phyloP scores from a whole-genome alignment of 2,329 filamentous ascomycete genomes.

The Cladosporium phlei region DNA sequence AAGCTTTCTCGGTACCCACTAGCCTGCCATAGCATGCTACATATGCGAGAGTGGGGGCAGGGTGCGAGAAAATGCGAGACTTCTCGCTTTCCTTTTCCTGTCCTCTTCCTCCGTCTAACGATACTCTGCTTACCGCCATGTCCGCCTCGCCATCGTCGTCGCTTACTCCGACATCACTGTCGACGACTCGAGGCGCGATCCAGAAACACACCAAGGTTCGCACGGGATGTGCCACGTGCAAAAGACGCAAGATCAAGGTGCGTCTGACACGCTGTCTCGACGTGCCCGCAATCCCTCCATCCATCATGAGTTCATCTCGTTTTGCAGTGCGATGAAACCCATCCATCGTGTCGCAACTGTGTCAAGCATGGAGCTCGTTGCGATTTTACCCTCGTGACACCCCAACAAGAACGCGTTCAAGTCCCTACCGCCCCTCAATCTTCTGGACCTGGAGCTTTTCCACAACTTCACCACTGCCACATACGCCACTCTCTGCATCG shows the following conservation, averaged over 20 bases:
- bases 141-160: too few relatives aligned
- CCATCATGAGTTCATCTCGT: neutral
- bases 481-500: neutral
- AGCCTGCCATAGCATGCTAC: too few relatives aligned
- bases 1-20: too few relatives aligned
- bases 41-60: too few relatives aligned
- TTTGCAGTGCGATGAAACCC: slow-evolving; percentile 6
- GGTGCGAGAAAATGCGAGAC: too few relatives aligned
- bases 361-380: slow-evolving; percentile 1
- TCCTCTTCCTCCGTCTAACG: too few relatives aligned
- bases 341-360: slow-evolving; percentile 4
- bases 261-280: neutral
- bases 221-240: slow-evolving; percentile 4
- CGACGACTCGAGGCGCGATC: neutral
- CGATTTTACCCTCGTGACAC: neutral
- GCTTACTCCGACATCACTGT: too few relatives aligned
- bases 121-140: too few relatives aligned
- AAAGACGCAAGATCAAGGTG: slow-evolving; percentile 8
- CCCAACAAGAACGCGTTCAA: neutral
- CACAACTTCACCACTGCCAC: slow-evolving; percentile 5
- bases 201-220: slow-evolving; percentile 8
- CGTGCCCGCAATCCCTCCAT: neutral
- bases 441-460: slow-evolving; percentile 1
- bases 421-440: neutral
- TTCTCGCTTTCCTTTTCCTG: too few relatives aligned